Conservation (phyloP, 345 rosid species). For the Salix udensis region DNA sequence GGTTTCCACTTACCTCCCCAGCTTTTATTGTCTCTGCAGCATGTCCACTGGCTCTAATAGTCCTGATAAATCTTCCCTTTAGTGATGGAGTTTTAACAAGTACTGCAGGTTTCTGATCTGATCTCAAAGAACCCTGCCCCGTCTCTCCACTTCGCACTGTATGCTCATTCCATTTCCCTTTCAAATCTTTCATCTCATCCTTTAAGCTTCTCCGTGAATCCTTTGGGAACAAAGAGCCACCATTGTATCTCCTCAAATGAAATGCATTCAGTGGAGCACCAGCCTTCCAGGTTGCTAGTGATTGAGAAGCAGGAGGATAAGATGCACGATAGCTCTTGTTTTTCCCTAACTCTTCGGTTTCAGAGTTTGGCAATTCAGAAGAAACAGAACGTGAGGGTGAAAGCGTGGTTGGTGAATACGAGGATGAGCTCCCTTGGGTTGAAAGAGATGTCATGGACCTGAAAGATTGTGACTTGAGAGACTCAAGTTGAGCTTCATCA, state of each 20-base stretch:
- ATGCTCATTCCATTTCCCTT: slow-evolving; percentile 22
- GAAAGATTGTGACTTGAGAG: slow-evolving; percentile 40
- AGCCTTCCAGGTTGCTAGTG: slow-evolving; percentile 4
- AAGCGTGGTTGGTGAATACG: slow-evolving; percentile 34
- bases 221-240: slow-evolving; percentile 36
- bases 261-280: slow-evolving; percentile 32
- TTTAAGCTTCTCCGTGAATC: slow-evolving; percentile 12
- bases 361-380: slow-evolving; percentile 36
- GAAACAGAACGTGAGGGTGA: slow-evolving; percentile 44
- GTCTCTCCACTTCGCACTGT: slow-evolving; percentile 12
- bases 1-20: slow-evolving; percentile 29
- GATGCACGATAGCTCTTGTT: slow-evolving; percentile 31
- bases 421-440: slow-evolving; percentile 39
- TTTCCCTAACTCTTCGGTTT: slow-evolving; percentile 37
- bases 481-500: slow-evolving; percentile 52
- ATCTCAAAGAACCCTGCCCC: slow-evolving; percentile 36
- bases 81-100: slow-evolving; percentile 29
- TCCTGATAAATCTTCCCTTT: slow-evolving; percentile 73
- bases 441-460: slow-evolving; percentile 42
- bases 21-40: slow-evolving; percentile 20
- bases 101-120: slow-evolving; percentile 21
- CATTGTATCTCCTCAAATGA: slow-evolving; percentile 31
- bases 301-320: slow-evolving; percentile 27
- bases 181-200: slow-evolving; percentile 22
- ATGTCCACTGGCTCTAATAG: slow-evolving; percentile 38